Percentiles rank a stretch among this genome's conserved stretches.
phyloP scores from a whole-genome alignment of 192 early-diverging fungal species.

The Backusella tarrabulga region DNA sequence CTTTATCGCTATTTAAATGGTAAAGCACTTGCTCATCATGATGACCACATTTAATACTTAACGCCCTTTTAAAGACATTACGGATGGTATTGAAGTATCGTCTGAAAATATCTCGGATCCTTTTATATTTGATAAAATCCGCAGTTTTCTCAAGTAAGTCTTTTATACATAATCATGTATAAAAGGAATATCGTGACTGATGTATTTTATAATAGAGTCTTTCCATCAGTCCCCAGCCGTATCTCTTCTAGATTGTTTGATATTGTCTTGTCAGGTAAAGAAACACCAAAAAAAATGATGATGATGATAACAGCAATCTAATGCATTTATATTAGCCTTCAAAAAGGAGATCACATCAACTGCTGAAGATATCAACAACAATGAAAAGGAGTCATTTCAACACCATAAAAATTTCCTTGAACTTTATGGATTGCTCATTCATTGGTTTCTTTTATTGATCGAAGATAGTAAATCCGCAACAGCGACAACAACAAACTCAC shows the following conservation, averaged over 20 bases:
- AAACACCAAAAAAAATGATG: not conserved
- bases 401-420: slow-evolving; percentile 67
- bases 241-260: slow-evolving; percentile 61
- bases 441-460: slow-evolving; percentile 75
- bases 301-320: not conserved
- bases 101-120: slow-evolving; percentile 42
- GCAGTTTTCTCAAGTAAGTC: slow-evolving; percentile 73
- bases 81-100: slow-evolving; percentile 43
- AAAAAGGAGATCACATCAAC: slow-evolving; percentile 61
- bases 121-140: slow-evolving; percentile 55
- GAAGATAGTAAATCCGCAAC: slow-evolving; percentile 49
- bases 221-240: slow-evolving; percentile 43
- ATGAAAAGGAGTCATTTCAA: slow-evolving; percentile 72
- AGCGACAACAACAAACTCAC: slow-evolving; percentile 18
- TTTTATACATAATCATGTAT: not conserved
- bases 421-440: slow-evolving; percentile 80
- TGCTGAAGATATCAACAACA: slow-evolving; percentile 55
- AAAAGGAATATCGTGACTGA: not conserved
- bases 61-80: slow-evolving; percentile 31
- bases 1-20: slow-evolving; percentile 51
- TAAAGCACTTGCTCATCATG: slow-evolving; percentile 3
- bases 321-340: slow-evolving; percentile 48
- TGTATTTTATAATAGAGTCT: slow-evolving; percentile 42
- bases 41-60: not conserved
- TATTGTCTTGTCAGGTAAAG: slow-evolving; percentile 66